Base-by-base conservation (phyloP, 148 eudicot genomes). In the Arbutus unedo region DNA sequence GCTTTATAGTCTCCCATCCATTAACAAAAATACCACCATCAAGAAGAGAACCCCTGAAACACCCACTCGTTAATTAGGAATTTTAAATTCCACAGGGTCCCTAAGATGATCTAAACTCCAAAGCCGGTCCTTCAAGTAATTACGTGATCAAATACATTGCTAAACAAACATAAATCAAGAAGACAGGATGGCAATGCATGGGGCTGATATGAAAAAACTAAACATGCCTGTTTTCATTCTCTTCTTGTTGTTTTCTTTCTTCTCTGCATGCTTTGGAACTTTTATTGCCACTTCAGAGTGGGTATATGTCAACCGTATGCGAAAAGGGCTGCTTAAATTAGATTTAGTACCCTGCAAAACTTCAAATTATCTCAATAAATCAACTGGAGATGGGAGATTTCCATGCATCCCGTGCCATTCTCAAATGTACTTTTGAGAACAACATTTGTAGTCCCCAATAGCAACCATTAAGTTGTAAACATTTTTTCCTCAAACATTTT, bases 151-250 rank as follows among this genome's bases (percentile, higher is more conserved):
- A 48, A 53, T 51, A 47, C 49, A 3, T 7, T 3, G 51, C 18
- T 31, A 70, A 67, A 80, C 44, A 76, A 31, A 14, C 44, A 76
- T 13, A 18, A 56, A 8, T 77, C 18, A 70, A 77, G 23, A 55
- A 31, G n/a, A 77, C 16, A 77, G 51, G 49, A 47, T 43, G 16
- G 31, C 74, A 76, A 44, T 18, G 76, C 31, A 31, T 64, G 50
- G 45, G 44, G 64, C 21, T 77, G 47, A 79, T 21, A 21, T 55
- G 38, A 15, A 66, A 48, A 68, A 67, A 78, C 50, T 10, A n/a
- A 41, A 74, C 93, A 79, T 87, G 85, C 99, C 98, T 89, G 86
- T 92, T 93, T 89, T 96, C 72, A 93, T 90, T 86, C 90, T 91
- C 89, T 93, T 91, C 89, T 93, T 96, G 89, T 78, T 85, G 80